Conservation (phyloP, 306 rosid species). For the Echinosophora koreensis region DNA sequence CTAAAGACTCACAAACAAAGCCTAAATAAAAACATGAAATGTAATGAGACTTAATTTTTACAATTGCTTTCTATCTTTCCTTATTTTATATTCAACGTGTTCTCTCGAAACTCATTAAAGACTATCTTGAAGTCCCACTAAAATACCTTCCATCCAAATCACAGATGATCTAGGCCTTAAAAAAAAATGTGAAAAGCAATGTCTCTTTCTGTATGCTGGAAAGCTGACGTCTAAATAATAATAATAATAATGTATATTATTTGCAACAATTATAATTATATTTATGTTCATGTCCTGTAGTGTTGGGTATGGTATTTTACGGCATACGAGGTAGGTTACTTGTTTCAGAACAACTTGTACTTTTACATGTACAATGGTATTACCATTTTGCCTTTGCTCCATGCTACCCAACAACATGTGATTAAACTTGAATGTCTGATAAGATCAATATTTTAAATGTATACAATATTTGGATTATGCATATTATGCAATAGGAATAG, state of each 20-base stretch:
- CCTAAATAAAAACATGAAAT: too few species aligned
- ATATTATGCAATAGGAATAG: neutral
- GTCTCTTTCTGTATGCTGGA: slow-evolving; percentile 45
- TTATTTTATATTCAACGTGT: too few species aligned
- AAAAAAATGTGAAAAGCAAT: neutral
- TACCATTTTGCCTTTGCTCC: slow-evolving; percentile 6
- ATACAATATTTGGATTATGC: too few species aligned
- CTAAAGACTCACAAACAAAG: too few species aligned
- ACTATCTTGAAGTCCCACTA: too few species aligned
- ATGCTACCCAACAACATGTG: slow-evolving; percentile 7
- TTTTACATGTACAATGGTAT: neutral
- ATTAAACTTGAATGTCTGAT: neutral
- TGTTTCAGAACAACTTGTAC: neutral
- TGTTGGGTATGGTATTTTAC: slow-evolving; percentile 25
- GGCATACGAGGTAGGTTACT: slow-evolving; percentile 8
- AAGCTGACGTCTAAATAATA: slow-evolving; percentile 30
- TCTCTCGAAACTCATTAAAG: too few species aligned
- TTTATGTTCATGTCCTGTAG: neutral
- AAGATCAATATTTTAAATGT: neutral
- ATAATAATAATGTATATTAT: neutral
- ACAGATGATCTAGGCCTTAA: too few species aligned
- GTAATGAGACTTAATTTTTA: too few species aligned
- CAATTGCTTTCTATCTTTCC: too few species aligned
- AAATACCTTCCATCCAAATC: too few species aligned
- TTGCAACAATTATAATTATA: neutral